phyloP scores from a whole-genome alignment of 2,329 filamentous ascomycete species.

The Colletotrichum nymphaeae region DNA sequence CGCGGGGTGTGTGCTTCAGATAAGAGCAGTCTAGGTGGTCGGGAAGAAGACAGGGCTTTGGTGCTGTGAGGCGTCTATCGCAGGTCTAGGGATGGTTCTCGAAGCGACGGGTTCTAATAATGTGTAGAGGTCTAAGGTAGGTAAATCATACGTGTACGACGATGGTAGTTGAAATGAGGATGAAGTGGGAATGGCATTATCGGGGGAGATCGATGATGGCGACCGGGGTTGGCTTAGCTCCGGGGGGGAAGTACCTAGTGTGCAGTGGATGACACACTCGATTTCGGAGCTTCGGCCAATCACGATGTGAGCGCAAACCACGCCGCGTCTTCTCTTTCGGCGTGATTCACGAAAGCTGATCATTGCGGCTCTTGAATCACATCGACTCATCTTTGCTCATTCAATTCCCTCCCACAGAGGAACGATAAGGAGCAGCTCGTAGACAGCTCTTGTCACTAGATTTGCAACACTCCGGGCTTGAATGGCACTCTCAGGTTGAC shows the following conservation, averaged over 20 bases:
- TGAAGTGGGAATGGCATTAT: not conserved
- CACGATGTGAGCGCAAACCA: conserved; percentile 32
- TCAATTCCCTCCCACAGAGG: too few species aligned
- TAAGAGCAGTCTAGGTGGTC: not conserved
- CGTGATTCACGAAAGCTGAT: not conserved
- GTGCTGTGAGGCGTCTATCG: not conserved
- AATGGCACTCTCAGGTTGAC: too few species aligned
- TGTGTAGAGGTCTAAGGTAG: not conserved
- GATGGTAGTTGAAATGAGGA: not conserved
- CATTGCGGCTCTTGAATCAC: not conserved
- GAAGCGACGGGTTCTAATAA: too few species aligned
- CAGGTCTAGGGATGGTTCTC: not conserved
- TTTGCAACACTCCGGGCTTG: fast-evolving
- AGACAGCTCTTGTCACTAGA: too few species aligned
- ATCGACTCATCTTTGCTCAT: not conserved
- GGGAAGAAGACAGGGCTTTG: not conserved
- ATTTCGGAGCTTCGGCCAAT: conserved; percentile 29
- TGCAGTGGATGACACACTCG: conserved; percentile 24
- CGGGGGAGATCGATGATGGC: conserved; percentile 10
- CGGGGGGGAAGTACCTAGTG: not conserved
- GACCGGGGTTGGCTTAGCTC: conserved; percentile 29
- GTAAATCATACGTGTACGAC: not conserved
- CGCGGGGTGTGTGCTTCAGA: conserved; percentile 24
- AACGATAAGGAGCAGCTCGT: too few species aligned
- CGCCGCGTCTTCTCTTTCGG: conserved; percentile 21